Base-by-base conservation (phyloP, 1,284 basidiomycete genomes). In the Ganoderma resinaceum region DNA sequence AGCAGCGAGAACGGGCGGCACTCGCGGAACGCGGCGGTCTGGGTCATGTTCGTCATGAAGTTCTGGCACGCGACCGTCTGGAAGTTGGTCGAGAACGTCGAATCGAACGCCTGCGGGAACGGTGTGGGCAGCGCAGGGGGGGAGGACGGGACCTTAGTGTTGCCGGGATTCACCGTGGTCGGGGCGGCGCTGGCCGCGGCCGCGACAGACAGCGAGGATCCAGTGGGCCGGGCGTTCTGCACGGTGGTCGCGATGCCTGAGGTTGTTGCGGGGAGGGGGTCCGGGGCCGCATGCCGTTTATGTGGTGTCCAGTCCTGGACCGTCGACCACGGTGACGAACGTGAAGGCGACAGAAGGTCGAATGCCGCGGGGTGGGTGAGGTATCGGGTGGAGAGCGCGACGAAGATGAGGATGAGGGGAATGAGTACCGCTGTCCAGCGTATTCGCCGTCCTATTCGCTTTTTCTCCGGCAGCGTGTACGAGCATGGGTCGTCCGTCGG, bases 1-100 rank as follows among this genome's bases (percentile, higher is more conserved):
- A 96, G 84, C 58, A 95, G 76, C 0, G 92, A 92, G 78, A 95
- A 90, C 0, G 94, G 88, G 5, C 94, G 86, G 76, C 94, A 96
- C 7, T 84, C 77, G 20, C 87, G 82, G 78, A 95, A 95, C 0
- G 87, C 76, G 2, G 78, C 55, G 0, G 85, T 80, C 69, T 84
- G 82, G 0, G 92, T 90, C 87, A 95, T 92, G 73, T 91, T 91
- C 31, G 81, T 72, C 78, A 95, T 90, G 79, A 94, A 95, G 65
- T 84, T 80, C 68, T 87, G 83, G 77, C 94, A 96, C 49, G 82
- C 78, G 29, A 79, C 70, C 38, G 87, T 87, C 11, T 91, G 88
- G 74, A 93, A 91, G 74, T 91, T 90, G 46, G 83, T 76, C 14
- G 86, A 83, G 60, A 94, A 77, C 26, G 85, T 84, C 2, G 86